Evolutionary conservation across 495 filamentous ascomycete genomes (phyloP), one percentile per base, ranked within the genome.

Genomic region (Cryomyces minteri): DNA sequence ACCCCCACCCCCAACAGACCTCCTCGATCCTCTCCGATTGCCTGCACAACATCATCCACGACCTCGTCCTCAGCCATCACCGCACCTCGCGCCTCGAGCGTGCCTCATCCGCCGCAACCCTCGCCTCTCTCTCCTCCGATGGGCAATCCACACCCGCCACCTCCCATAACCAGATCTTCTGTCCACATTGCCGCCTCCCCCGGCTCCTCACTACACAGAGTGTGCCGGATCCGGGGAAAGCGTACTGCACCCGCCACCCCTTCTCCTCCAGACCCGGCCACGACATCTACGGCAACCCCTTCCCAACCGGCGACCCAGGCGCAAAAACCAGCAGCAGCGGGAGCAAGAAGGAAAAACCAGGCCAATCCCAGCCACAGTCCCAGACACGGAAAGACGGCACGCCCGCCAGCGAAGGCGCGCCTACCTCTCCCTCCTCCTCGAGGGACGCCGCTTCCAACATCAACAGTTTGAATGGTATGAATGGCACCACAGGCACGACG

Each of bases 271-370:
- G 77, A 54, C 73, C 77, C 2, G 80, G 81, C 43, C 78, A 77
- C 61, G 84, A 92, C 56, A 80, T 88, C 38, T 84, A 90, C 57
- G 84, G 82, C 43, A 85, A 86, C 55, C 77, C 77, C 7, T 90
- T 77, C 56, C 69, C 71, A 0, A 67, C 64, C n/a, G 66, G 65
- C 56, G 71, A 71, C 56, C 56, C 66, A n/a, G 18, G 18, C 18
- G 18, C 18, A 2, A 25, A 25, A 25, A 72, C 73, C 5, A 63
- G 64, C 56, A 70, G 69, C 54, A 56, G 66, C n/a, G 72, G 72
- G 46, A 68, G 64, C 11, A 73, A 74, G 55, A 75, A 74, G 54
- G 59, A 65, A 49, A 47, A 55, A 2, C 18, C 18, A 25, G 18
- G 18, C 2, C 59, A 65, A 50, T 51, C 58, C 25, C 44, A 55